These are phyloP conservation scores for Tetragonia tetragonoides DNA, from an alignment of 148 eudicot genomes.

Conservation along the genomic window DNA sequence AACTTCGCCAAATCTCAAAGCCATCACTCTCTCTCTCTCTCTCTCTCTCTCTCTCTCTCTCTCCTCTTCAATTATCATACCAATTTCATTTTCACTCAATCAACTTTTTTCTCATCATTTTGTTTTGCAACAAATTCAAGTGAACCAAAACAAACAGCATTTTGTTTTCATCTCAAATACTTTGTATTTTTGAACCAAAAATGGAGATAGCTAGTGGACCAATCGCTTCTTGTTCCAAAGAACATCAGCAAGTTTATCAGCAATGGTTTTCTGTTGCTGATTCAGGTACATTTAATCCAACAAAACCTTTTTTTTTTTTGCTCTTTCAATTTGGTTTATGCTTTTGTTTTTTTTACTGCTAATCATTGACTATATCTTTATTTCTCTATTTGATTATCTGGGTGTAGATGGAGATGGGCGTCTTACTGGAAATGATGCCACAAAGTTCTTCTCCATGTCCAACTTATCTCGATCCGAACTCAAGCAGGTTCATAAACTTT, in stretches of 20 bases:
- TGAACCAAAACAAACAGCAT: too few relatives aligned
- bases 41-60: too few relatives aligned
- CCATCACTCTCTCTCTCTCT: too few relatives aligned
- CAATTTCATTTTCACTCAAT: not conserved
- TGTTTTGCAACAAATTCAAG: not conserved
- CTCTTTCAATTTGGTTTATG: not conserved
- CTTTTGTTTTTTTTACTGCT: not conserved
- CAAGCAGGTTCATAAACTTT: slow-evolving; percentile 53
- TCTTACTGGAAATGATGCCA: slow-evolving; percentile 71
- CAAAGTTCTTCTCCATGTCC: slow-evolving; percentile 65
- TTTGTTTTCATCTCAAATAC: too few relatives aligned
- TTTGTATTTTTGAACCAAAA: not conserved
- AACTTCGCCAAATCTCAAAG: not conserved
- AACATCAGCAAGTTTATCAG: slow-evolving; percentile 63
- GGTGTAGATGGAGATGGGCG: slow-evolving; percentile 77
- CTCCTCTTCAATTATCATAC: not conserved
- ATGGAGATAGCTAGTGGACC: slow-evolving; percentile 56
- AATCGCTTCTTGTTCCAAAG: slow-evolving; percentile 50
- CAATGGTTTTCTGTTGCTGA: slow-evolving; percentile 74
- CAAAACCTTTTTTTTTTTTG: not conserved
- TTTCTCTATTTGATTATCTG: not conserved
- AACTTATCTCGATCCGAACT: slow-evolving; percentile 65
- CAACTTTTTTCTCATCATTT: not conserved
- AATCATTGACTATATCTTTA: not conserved
- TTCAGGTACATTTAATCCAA: slow-evolving; percentile 38